Conservation (phyloP, 1,284 basidiomycete genomes). For the Tranzscheliella williamsii region DNA sequence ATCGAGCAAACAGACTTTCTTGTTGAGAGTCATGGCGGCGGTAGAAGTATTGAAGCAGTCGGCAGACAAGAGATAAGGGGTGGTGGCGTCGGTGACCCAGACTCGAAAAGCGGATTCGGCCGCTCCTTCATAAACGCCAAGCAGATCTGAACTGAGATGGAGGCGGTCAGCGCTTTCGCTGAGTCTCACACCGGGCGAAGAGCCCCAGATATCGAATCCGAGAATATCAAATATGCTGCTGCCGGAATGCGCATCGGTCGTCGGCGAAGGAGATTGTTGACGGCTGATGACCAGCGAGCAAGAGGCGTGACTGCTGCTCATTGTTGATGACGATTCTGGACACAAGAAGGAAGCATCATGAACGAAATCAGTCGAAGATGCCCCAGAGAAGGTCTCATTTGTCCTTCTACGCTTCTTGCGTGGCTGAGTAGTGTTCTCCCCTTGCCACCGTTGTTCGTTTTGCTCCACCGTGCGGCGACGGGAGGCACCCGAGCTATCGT, state of each 20-base stretch:
- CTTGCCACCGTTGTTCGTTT: not conserved
- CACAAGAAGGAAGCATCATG: too few relatives aligned
- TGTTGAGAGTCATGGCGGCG: constrained; percentile 22
- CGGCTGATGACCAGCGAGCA: constrained; percentile 14
- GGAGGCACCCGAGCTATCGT: not conserved
- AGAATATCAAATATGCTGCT: constrained; percentile 16
- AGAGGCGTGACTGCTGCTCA: not conserved
- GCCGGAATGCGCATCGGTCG: constrained; percentile 1
- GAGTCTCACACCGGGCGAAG: constrained; percentile 16
- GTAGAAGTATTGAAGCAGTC: constrained; percentile 5
- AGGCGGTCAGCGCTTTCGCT: constrained; percentile 14
- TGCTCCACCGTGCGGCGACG: not conserved
- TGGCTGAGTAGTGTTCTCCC: not conserved
- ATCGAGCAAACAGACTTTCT: constrained; percentile 25
- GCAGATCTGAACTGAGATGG: constrained; percentile 22
- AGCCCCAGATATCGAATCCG: constrained; percentile 30
- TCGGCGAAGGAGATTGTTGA: constrained; percentile 15
- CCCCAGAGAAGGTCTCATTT: too few relatives aligned
- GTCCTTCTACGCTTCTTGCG: not conserved
- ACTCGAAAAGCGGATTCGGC: constrained; percentile 27
- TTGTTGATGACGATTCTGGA: not conserved
- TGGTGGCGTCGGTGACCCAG: constrained; percentile 29
- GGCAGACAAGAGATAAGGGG: constrained; percentile 16
- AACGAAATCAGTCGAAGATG: not conserved
- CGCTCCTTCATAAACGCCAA: constrained; percentile 28